Evolutionary conservation across 768 basidiomycete species (phyloP), one percentile per base, ranked within the genome.

Genomic region (Suillus subaureus): DNA sequence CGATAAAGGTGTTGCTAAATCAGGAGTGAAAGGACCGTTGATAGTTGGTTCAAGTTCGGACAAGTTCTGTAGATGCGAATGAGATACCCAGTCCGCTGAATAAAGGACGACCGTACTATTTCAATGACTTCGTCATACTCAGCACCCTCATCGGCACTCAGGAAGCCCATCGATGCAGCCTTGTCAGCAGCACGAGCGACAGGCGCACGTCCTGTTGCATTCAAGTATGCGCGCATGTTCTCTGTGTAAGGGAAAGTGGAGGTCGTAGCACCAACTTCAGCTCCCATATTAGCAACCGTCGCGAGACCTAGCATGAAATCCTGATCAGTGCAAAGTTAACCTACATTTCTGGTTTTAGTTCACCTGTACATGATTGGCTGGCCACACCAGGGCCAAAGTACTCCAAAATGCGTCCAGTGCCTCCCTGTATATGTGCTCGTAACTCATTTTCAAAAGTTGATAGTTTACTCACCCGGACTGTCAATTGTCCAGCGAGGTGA

Each of bases 191-290:
- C 93, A 18, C 79, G 80, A 37, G 96, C 96, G 31, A 97, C 94
- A 39, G 91, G 87, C 47, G 85, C 88, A 64, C 97, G 89, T 58
- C 94, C 90, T 11, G 97, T 99, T 23, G 96, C 96, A 68, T 86
- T 82, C 37, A 99, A 87, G 79, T 99, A 99, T 42, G 87, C 83
- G 39, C 88, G 85, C 97, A 99, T 99, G 72, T 88, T 87, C 21
- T 86, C 78, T 18, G 94, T 95, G 79, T 99, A 99, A 6, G 97
- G 96, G 85, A 99, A 99, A 7, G 92, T 94, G 1, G 96, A 97
- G 0, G 97, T 99, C 1, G 97, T 99, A n/a, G 97, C 97, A 45
- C 97, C 97, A n/a, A 99, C 96, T 82, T 99, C 97, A 15, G 97
- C 97, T 61, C 97, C 97, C 97, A 99, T 99, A 78, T 99, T 99